phyloP scores from a whole-genome alignment of 2,329 filamentous ascomycete genomes.

The Dothiorella sarmentorum region DNA sequence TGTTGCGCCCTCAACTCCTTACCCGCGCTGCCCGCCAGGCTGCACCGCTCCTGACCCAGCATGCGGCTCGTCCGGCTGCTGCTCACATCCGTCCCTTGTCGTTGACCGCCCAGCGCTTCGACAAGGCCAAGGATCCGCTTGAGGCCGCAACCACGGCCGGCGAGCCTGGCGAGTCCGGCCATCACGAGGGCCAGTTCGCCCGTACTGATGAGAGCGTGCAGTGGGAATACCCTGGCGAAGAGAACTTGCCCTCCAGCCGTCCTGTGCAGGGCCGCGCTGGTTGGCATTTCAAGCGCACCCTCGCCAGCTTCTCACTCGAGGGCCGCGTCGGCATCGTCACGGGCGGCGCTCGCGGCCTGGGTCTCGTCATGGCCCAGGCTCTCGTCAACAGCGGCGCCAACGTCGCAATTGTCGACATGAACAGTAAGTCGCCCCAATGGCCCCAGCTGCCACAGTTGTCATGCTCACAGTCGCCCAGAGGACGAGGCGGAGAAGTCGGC shows the following conservation, averaged over 20 bases:
- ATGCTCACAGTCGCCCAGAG: slow-evolving; percentile 48
- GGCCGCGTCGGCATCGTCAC: slow-evolving; percentile 82
- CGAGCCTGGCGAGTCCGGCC: slow-evolving; percentile 40
- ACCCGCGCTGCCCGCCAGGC: slow-evolving; percentile 25
- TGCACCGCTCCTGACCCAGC: slow-evolving; percentile 27
- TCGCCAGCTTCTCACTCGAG: slow-evolving; percentile 82
- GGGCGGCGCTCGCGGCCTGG: slow-evolving; percentile 83
- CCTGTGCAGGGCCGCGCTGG: slow-evolving; percentile 75
- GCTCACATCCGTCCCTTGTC: slow-evolving; percentile 28
- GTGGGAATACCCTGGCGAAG: slow-evolving; percentile 73
- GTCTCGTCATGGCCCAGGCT: slow-evolving; percentile 89
- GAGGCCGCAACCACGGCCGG: slow-evolving; percentile 36
- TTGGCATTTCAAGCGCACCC: slow-evolving; percentile 77
- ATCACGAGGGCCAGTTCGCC: slow-evolving; percentile 66
- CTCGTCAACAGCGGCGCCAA: slow-evolving; percentile 85
- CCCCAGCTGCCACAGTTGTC: neutral
- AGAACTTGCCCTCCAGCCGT: slow-evolving; percentile 66
- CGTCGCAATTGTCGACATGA: slow-evolving; percentile 89
- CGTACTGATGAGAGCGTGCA: slow-evolving; percentile 76
- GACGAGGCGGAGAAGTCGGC: slow-evolving; percentile 81
- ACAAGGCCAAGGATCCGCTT: slow-evolving; percentile 30
- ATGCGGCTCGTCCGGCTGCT: slow-evolving; percentile 28
- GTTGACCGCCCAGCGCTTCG: slow-evolving; percentile 27
- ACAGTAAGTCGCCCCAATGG: slow-evolving; percentile 59
- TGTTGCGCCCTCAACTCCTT: slow-evolving; percentile 35